Evolutionary conservation across 495 filamentous ascomycete species (phyloP).

Genomic region (Platismatia glauca): DNA sequence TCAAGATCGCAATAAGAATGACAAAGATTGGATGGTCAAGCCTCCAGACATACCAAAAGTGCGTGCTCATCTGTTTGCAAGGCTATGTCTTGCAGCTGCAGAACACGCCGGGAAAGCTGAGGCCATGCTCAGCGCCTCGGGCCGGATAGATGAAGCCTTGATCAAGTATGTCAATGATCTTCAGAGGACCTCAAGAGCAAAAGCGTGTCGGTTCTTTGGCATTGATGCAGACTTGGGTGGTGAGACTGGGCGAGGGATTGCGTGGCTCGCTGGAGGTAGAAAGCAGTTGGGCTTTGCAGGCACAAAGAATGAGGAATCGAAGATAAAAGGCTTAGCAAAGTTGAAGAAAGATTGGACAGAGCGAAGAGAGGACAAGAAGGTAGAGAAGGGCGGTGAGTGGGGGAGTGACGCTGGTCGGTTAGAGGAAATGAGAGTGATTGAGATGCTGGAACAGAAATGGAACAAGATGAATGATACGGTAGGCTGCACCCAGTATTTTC

Average conservation of each 20-base stretch:
- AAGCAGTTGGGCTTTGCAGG: slow-evolving; percentile 54
- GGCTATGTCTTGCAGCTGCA: slow-evolving; percentile 66
- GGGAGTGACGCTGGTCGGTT: slow-evolving; percentile 73
- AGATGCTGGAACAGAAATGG: slow-evolving; percentile 86
- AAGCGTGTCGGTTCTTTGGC: slow-evolving; percentile 81
- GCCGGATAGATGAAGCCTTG: slow-evolving; percentile 51
- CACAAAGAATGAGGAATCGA: slow-evolving; percentile 35
- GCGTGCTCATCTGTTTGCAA: slow-evolving; percentile 73
- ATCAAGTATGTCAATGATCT: slow-evolving; percentile 66
- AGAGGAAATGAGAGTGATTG: slow-evolving; percentile 78
- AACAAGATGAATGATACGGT: slow-evolving; percentile 86
- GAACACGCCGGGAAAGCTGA: slow-evolving; percentile 46
- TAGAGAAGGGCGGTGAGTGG: slow-evolving; percentile 63
- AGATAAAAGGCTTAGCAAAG: slow-evolving; percentile 47
- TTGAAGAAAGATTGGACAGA: slow-evolving; percentile 65
- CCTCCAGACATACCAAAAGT: slow-evolving; percentile 80
- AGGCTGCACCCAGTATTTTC: slow-evolving; percentile 28
- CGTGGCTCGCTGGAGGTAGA: slow-evolving; percentile 68
- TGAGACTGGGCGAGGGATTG: slow-evolving; percentile 71
- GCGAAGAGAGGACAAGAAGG: slow-evolving; percentile 55
- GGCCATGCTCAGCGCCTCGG: slow-evolving; percentile 38
- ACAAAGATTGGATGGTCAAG: slow-evolving; percentile 88
- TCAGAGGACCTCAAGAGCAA: slow-evolving; percentile 60
- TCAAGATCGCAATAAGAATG: slow-evolving; percentile 65
- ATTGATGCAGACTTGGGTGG: slow-evolving; percentile 79